Base-by-base conservation (phyloP, 208 protist genomes). In the Leishmania martiniquensis region DNA sequence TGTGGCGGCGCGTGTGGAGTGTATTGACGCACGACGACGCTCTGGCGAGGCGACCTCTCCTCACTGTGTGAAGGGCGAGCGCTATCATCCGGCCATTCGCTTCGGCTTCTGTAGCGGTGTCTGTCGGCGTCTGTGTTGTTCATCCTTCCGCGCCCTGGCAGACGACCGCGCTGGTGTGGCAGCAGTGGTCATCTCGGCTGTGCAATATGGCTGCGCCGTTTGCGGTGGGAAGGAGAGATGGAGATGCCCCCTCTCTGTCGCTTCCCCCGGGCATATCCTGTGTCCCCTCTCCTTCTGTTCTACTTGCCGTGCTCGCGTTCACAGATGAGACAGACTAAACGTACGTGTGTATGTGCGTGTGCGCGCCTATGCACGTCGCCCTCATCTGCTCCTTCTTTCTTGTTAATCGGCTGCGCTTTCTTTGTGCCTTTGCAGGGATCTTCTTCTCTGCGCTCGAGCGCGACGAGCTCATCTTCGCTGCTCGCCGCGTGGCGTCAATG, bases 21-120 rank as follows among this genome's bases (percentile, higher is more conserved):
- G 72, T 92, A 5, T 84, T 94, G 66, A 65, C 83, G 25, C 80
- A 92, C 76, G 90, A 92, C 66, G 90, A 94, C 62, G 87, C 87
- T 1, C 80, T 94, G 25, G 85, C 76, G 10, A 87, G 88, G 37
- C 88, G 86, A 42, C 88, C 88, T 9, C 29, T 90, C 20, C 84
- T 94, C 4, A 89, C 86, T 4, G 88, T 91, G 44, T 94, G 42
- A 63, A 37, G 29, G 57, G 12, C 37, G 29, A 29, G 57, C 12
- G 57, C 29, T 37, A 10, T 62, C 57, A 2, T n/a, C 57, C 29
- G 57, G 12, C 12, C 57, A 22, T 17, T 25, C n/a, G 57, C 15
- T 37, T 12, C 34, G 25, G 12, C 10, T 59, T 25, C 29, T 62
- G 57, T 62, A 34, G 29, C n/a, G 12, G 57, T 20, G 57, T 37